These are phyloP conservation scores for Nepenthes alata DNA, from an alignment of 179 eudicot species.

Conservation along the genomic window DNA sequence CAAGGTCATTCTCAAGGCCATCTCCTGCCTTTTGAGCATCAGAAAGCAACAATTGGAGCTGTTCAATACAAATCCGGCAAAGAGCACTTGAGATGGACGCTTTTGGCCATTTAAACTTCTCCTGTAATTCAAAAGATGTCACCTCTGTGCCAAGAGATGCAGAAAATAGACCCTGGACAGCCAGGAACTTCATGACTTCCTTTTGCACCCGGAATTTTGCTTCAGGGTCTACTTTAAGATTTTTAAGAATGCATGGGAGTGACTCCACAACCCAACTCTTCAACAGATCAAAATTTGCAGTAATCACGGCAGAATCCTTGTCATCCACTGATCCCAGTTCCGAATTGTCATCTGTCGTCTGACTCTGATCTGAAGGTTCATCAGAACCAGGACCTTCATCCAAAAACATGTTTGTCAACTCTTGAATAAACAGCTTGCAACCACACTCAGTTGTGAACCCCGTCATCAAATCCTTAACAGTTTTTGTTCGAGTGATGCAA, in stretches of 20 bases:
- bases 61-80: slow-evolving; percentile 72
- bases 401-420: slow-evolving; percentile 62
- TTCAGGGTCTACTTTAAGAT: slow-evolving; percentile 54
- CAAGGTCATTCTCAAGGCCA: slow-evolving; percentile 77
- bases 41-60: slow-evolving; percentile 67
- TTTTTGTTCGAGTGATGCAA: slow-evolving; percentile 51
- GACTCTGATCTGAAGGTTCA: slow-evolving; percentile 88
- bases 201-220: slow-evolving; percentile 63
- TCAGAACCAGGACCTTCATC: slow-evolving; percentile 61
- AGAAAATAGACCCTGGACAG: slow-evolving; percentile 92
- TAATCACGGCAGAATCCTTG: slow-evolving; percentile 42
- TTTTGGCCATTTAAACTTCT: slow-evolving; percentile 93
- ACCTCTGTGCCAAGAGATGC: slow-evolving; percentile 91
- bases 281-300: slow-evolving; percentile 43
- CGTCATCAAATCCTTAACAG: slow-evolving; percentile 62
- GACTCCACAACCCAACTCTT: slow-evolving; percentile 87
- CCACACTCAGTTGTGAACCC: slow-evolving; percentile 74
- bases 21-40: slow-evolving; percentile 72
- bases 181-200: slow-evolving; percentile 83
- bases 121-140: slow-evolving; percentile 85
- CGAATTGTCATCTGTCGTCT: slow-evolving; percentile 73
- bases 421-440: slow-evolving; percentile 66
- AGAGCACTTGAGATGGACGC: slow-evolving; percentile 68
- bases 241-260: slow-evolving; percentile 53
- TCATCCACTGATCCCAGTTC: slow-evolving; percentile 65